Evolutionary conservation across 2,329 filamentous ascomycete species (phyloP).

Genomic region (Sporothrix schenckii): DNA sequence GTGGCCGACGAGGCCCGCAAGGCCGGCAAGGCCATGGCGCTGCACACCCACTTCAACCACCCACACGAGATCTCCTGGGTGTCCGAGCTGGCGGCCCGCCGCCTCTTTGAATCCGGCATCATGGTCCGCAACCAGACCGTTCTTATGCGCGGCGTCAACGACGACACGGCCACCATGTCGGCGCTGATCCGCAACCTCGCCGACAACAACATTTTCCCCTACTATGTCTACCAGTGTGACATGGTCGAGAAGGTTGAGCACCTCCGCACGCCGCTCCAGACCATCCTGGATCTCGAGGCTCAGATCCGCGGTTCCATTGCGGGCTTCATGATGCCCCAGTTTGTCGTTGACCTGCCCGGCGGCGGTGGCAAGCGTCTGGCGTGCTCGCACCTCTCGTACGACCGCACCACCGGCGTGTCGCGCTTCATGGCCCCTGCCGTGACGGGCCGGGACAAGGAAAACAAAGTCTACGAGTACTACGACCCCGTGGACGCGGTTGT

Average conservation of each 20-base stretch:
- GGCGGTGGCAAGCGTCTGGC: slow-evolving; percentile 66
- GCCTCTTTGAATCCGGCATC: slow-evolving; percentile 55
- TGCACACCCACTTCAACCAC: slow-evolving; percentile 69
- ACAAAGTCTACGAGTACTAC: slow-evolving; percentile 59
- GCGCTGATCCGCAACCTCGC: slow-evolving; percentile 57
- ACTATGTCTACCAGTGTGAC: slow-evolving; percentile 69
- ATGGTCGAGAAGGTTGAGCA: slow-evolving; percentile 65
- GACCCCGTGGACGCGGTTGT: slow-evolving; percentile 49
- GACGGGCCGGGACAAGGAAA: slow-evolving; percentile 49
- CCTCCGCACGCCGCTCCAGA: slow-evolving; percentile 62
- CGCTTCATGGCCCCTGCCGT: slow-evolving; percentile 60
- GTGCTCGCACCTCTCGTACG: slow-evolving; percentile 56
- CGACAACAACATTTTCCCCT: slow-evolving; percentile 62
- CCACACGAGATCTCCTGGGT: slow-evolving; percentile 65
- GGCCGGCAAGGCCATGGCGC: slow-evolving; percentile 61
- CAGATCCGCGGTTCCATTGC: slow-evolving; percentile 62
- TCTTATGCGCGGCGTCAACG: slow-evolving; percentile 62
- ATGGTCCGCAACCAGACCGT: slow-evolving; percentile 64
- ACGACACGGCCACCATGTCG: slow-evolving; percentile 56
- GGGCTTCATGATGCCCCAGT: slow-evolving; percentile 64
- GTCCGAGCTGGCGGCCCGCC: slow-evolving; percentile 54
- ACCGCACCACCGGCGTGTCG: slow-evolving; percentile 56
- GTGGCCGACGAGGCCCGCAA: slow-evolving; percentile 55
- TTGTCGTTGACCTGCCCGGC: slow-evolving; percentile 65
- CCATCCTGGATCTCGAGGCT: slow-evolving; percentile 61